Evolutionary conservation across 495 filamentous ascomycete species (phyloP), one percentile per base, ranked within the genome.

Genomic region (Chaetomium cochliodes): DNA sequence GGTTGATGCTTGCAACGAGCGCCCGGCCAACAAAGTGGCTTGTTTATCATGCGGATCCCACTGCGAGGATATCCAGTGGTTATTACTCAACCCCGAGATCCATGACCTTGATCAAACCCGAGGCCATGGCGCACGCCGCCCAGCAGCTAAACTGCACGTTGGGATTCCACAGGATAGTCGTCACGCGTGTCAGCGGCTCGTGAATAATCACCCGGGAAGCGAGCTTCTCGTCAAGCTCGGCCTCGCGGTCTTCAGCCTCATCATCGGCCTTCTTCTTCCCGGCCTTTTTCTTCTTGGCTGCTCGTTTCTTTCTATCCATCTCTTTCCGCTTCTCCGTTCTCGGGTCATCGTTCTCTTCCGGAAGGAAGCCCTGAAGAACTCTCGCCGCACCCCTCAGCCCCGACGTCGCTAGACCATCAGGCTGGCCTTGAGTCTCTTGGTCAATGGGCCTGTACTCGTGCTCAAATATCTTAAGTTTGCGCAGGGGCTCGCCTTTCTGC

Each of bases 281-380:
- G 42, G 82, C 86, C 57, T 80, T 80, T 58, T 82, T 87, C 46
- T 84, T 86, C 67, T 80, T 83, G 67, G 86, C 84, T 50, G 84
- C 58, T 26, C 62, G 58, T 66, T 73, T 72, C 47, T 70, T 85
- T 39, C 82, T 80, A 68, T 89, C 86, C 46, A 87, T 80, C 69
- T 84, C 84, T 77, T 88, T 90, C 30, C 83, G 80, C 72, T 88
- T 83, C 23, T 87, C 88, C 50, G 77, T 79, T 70, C 84, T 84
- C 64, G 86, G 86, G 72, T 92, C 90, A 59, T 85, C 87, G 65
- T 85, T 85, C 55, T 85, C 77, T 82, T 82, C 79, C 0, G 77
- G 75, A 7, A 72, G 54, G 52, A 76, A 82, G 2, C 79, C 78
- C 54, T 81, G 76, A 20, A 82, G 60, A 33, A 82, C 73, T 25